Base-by-base conservation (phyloP, 2,329 filamentous ascomycete genomes). In the Pseudocercospora fijiensis region DNA sequence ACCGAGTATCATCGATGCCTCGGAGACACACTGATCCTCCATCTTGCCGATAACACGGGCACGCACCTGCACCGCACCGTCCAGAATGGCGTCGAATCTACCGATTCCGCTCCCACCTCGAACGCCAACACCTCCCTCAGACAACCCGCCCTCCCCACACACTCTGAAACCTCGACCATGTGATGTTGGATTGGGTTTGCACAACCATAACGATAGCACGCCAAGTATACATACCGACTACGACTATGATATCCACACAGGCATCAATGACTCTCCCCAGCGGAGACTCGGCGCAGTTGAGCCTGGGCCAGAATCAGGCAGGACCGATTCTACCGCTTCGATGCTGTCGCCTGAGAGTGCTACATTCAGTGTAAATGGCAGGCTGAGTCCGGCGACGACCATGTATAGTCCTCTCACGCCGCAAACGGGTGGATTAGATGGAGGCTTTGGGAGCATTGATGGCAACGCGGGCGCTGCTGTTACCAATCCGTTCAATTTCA, bases 401-500 rank as follows among this genome's bases (percentile, higher is more conserved):
- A 62, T 72, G 41, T 73, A 75, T 65, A 73, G 65, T 58, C 75
- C 75, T 3, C 64, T 67, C 8, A 75, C 74, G 13, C 73, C 74
- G n/a, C 73, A 75, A 55, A 74, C 70, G 11, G 72, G 69, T 22
- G 70, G 68, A 56, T 71, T 69, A 56, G 71, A 75, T 65, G 71
- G 69, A 30, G 69, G 65, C 9, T 75, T 75, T 43, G 65, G 68
- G 24, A 70, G 65, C 27, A 63, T 71, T 9, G 68, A 74, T 22
- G 63, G 61, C 58, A 65, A 47, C 59, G 56, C 62, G 20, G 63
- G 22, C 52, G 62, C 58, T 55, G 76, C 73, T 64, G 76, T 76
- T 16, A 80, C 79, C 62, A 90, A 88, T 69, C 94, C 94, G 0
- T 98, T 99, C 86, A 98, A 98, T 79, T 98, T 98, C 78, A 87